These are phyloP conservation scores for Rhizopus sp. DNA, from an alignment of 371 early-diverging fungal species.

Conservation along the genomic window DNA sequence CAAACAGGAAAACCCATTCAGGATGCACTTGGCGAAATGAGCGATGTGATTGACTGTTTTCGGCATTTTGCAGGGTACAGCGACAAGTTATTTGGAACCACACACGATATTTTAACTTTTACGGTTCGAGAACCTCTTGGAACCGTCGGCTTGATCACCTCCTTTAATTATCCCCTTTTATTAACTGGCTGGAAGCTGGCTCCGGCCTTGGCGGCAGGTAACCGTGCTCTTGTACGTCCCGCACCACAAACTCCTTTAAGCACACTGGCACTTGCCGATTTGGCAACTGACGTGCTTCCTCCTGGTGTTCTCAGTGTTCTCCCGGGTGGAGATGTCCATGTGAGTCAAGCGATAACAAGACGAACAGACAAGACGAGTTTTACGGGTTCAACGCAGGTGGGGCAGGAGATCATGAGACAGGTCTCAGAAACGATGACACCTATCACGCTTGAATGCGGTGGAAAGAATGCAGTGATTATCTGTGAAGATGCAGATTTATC, in stretches of 20 bases:
- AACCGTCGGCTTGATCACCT: slow-evolving; percentile 72
- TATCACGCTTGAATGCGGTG: slow-evolving; percentile 86
- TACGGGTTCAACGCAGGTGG: slow-evolving; percentile 73
- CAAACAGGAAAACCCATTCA: slow-evolving; percentile 81
- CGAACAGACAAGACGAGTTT: slow-evolving; percentile 39
- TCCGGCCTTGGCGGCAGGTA: slow-evolving; percentile 74
- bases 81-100: slow-evolving; percentile 63
- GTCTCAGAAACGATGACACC: slow-evolving; percentile 67
- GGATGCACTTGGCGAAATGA: slow-evolving; percentile 52
- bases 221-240: slow-evolving; percentile 42
- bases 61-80: slow-evolving; percentile 78
- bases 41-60: slow-evolving; percentile 70
- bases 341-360: slow-evolving; percentile 24
- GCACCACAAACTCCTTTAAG: slow-evolving; percentile 51
- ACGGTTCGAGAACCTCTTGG: slow-evolving; percentile 78
- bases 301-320: slow-evolving; percentile 74
- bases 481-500: slow-evolving; percentile 78
- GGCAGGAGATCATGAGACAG: slow-evolving; percentile 70
- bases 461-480: slow-evolving; percentile 85
- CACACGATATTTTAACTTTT: slow-evolving; percentile 38
- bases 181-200: slow-evolving; percentile 82
- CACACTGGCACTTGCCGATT: slow-evolving; percentile 37
- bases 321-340: slow-evolving; percentile 31
- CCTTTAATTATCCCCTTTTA: slow-evolving; percentile 82
- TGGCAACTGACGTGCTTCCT: slow-evolving; percentile 35